Base-by-base conservation (phyloP, 108 stramenopile species). In the Fragilaria crotonensis region DNA sequence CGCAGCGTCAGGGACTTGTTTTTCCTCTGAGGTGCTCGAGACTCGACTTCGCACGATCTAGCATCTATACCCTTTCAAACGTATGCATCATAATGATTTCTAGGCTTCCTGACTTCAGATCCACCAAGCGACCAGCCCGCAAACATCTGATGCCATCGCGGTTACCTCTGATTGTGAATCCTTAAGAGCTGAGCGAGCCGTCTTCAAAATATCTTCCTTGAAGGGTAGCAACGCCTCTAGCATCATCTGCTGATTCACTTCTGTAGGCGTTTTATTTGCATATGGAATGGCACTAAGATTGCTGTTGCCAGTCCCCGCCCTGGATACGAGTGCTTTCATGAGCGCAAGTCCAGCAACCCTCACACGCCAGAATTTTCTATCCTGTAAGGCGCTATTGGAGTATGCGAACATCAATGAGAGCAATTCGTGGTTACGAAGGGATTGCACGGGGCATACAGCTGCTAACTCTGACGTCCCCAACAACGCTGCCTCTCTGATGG, bases 301-400 rank as follows among this genome's bases (percentile, higher is more conserved):
- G 18, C 27, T 19, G 29, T n/a, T 27, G 25, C 27, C 30, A n/a
- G 31, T 56, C 50, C 82, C 36, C 59, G 63, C 56, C 52, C 89
- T 76, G 62, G 59, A 27, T 23, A 77, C 65, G 9, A 80, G 45
- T 44, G 67, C 32, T 30, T 71, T 52, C 52, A 76, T 36, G 3
- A 72, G 22, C 25, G 61, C 21, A 0, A 79, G 45, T 14, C 68
- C 68, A 27, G 71, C 64, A 31, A 33, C 45, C 33, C 70, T 59
- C n/a, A 91, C 90, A 71, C 72, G 78, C 90, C 86, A 91, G 59
- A 91, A 91, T 60, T 87, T 87, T 57, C 73, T 76, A 59, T 91
- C 90, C 48, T 77, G 79, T 41, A 79, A 33, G 20, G 86, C 71
- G 4, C 60, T 49, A 2, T 59, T 33, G 20, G 80, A 73, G 49